These are phyloP conservation scores for Purshia tridentata DNA, from an alignment of 306 rosid species.

Conservation along the genomic window DNA sequence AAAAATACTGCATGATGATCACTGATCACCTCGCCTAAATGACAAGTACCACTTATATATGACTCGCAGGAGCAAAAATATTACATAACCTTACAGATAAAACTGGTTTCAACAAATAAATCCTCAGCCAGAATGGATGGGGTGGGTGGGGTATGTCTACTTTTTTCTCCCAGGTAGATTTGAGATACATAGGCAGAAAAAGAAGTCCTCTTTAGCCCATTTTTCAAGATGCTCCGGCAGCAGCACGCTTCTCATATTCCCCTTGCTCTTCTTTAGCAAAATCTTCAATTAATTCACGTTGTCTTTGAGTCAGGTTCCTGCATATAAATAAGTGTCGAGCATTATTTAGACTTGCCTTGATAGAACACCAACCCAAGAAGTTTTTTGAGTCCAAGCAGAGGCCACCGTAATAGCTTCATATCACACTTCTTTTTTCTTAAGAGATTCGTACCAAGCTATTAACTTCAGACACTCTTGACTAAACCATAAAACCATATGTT, in stretches of 20 bases:
- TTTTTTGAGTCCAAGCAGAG: not conserved
- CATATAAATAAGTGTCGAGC: conserved; percentile 3
- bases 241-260: conserved; percentile 21
- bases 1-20: conserved; percentile 14
- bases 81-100: conserved; percentile 27
- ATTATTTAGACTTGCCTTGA: not conserved
- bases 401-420: not conserved
- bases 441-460: no score
- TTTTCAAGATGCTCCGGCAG: conserved; percentile 48
- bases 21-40: conserved; percentile 4
- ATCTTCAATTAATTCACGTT: conserved; percentile 78
- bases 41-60: conserved; percentile 5
- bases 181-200: not conserved
- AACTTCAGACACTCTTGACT: no score
- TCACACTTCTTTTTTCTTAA: no score
- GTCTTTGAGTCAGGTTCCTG: conserved; percentile 78
- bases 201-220: not conserved
- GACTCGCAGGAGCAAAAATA: conserved; percentile 21
- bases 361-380: no score
- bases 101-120: conserved; percentile 25
- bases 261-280: conserved; percentile 58
- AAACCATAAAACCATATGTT: no score
- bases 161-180: not conserved
- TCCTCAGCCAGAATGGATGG: conserved; percentile 41
- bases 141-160: not conserved